Conservation (phyloP, 169 alveolate species). For the Cryptosporidium tyzzeri region DNA sequence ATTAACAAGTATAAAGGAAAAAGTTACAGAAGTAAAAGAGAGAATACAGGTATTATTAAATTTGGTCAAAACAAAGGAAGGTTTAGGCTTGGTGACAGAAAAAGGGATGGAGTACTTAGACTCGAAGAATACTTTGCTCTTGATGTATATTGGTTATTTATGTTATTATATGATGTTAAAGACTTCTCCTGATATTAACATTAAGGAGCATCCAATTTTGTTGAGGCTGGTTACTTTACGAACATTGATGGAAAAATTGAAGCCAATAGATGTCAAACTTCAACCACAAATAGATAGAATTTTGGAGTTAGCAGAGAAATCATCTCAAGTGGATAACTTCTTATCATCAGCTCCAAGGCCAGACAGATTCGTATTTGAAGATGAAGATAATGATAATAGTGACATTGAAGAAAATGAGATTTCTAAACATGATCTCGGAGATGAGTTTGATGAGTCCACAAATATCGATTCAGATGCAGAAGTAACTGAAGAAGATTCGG, state of each 20-base stretch:
- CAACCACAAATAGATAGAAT: constrained; percentile 56
- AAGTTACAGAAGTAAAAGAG: constrained; percentile 53
- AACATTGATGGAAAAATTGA: constrained; percentile 74
- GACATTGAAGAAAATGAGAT: constrained; percentile 33
- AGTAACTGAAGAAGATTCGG: constrained; percentile 61
- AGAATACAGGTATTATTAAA: constrained; percentile 35
- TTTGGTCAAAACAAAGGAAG: constrained; percentile 16
- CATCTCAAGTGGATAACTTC: constrained; percentile 45
- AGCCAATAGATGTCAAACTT: constrained; percentile 74
- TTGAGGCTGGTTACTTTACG: constrained; percentile 75
- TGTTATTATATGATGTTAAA: constrained; percentile 75
- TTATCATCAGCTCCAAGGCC: constrained; percentile 60
- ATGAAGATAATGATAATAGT: constrained; percentile 58
- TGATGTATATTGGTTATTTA: constrained; percentile 59
- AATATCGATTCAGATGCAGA: constrained; percentile 78
- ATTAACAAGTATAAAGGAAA: constrained; percentile 48
- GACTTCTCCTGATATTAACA: constrained; percentile 40
- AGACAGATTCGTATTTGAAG: constrained; percentile 56
- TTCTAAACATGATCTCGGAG: constrained; percentile 11
- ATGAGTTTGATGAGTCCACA: constrained; percentile 71
- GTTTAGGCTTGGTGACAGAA: constrained; percentile 39
- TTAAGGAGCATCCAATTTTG: constrained; percentile 78
- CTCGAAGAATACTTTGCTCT: constrained; percentile 47
- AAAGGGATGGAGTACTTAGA: constrained; percentile 64
- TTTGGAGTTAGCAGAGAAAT: constrained; percentile 38